Evolutionary conservation across 306 rosid species (phyloP), one percentile per base, ranked within the genome.

Genomic region (Gleditsia sinensis): DNA sequence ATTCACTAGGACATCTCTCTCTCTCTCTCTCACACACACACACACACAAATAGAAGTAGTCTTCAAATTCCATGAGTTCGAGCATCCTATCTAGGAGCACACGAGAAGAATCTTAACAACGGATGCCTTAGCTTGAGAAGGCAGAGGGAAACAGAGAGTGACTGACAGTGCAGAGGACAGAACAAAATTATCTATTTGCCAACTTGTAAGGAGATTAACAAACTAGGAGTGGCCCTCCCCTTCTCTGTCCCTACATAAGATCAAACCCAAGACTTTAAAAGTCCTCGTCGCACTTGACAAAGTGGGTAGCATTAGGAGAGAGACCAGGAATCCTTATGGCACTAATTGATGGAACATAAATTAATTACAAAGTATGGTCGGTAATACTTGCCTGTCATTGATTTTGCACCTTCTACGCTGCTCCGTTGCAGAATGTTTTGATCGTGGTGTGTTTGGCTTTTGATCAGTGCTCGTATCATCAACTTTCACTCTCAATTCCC

Each of bases 331-430:
- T 42, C 49, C 3, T 12, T 14, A 13, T 42, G 16, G 49, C 49
- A 42, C 17, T 42, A 14, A 42, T 42, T 42, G n/a, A 42, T 42
- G 6, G 3, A 42, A 14, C 49, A 42, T 10, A 42, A 42, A 42
- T 46, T 16, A 37, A 37, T 7, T 7, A 16, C 51, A 46, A n/a
- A 33, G 59, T 34, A 46, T 45, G 13, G 55, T 19, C 42, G 60
- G 40, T 66, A 71, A 51, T 40, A 66, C 94, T 84, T 84, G 83
- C 98, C 98, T 88, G 67, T 94, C 96, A 82, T 94, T 94, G 49
- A 94, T 94, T 85, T 94, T 94, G 83, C 98, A 91, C 77, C 98
- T 89, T 67, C 98, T 89, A 46, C 98, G 90, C 78, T 94, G 98
- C 78, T 94, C 98, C 19, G 98, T 94, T 14, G 96, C 98, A 21